Evolutionary conservation across 257 asterid species (phyloP), one percentile per base, ranked within the genome.

Genomic region (Jacaranda copaia): DNA sequence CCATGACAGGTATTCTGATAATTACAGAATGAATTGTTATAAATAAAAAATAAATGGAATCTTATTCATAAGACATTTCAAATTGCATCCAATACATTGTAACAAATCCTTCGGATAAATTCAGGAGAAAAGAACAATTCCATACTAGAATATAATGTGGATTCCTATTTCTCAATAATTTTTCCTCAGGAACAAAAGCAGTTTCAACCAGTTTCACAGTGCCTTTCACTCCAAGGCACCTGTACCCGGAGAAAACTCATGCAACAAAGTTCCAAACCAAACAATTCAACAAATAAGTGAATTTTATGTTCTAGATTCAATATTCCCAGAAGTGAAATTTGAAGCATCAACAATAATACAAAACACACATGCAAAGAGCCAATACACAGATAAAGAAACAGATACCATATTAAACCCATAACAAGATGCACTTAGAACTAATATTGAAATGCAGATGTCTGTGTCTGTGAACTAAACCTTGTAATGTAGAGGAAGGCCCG

Each of bases 401-500:
- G 3, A 70, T 25, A 13, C 42, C 19, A 14, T 1, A 46, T 0
- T 0, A 48, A 19, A 49, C 46, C 35, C 48, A 57, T 14, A 67
- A 52, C 60, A 62, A 56, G 55, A 49, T 10, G 7, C 18, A 46
- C 25, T 40, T 16, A 15, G 0, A 52, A 8, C 15, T 20, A 42
- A 18, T 49, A 49, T 12, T 45, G 39, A 57, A 61, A 38, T 18
- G 60, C 79, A 58, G 45, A 58, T 58, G 32, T 57, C 1, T 19
- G 20, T 3, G 6, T 7, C n/a, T 5, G 39, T 10, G 20, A 19
- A 15, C 20, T 9, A 46, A 55, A 92, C 97, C 96, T 90, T 90
- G 86, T 78, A 90, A 83, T 90, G 96, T 60, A 92, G 95, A 74
- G 95, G 91, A 7, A 85, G 80, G 45, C 88, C 91, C 55, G 90